Conservation (phyloP, 768 basidiomycete species). For the Russula sp. region DNA sequence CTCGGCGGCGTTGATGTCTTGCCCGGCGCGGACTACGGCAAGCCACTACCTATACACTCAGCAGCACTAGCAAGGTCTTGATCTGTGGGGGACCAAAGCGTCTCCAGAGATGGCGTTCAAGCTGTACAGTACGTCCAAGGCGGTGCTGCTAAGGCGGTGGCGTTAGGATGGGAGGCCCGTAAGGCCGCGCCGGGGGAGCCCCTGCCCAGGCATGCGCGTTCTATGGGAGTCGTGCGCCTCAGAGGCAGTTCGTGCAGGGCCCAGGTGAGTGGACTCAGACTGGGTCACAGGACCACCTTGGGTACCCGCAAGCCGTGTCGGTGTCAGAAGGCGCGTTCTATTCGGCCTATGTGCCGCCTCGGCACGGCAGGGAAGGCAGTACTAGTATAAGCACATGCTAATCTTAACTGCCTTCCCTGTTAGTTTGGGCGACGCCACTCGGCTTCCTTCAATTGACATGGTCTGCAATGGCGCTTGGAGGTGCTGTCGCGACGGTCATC, state of each 20-base stretch:
- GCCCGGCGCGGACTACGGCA: conserved; percentile 34
- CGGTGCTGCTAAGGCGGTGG: conserved; percentile 40
- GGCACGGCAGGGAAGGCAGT: conserved; percentile 28
- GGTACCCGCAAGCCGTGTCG: conserved; percentile 60
- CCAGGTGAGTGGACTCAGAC: conserved; percentile 43
- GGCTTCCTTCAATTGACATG: too few species aligned
- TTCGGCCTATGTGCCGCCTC: conserved; percentile 47
- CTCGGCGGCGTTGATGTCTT: conserved; percentile 30
- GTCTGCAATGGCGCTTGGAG: too few species aligned
- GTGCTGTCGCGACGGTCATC: too few species aligned
- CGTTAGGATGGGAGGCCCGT: conserved; percentile 37
- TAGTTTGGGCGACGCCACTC: too few species aligned
- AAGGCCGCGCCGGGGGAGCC: too few species aligned
- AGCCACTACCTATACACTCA: conserved; percentile 59
- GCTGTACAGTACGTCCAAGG: conserved; percentile 70
- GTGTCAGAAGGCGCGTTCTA: conserved; percentile 60
- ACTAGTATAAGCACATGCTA: too few species aligned
- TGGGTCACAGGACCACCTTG: conserved; percentile 49
- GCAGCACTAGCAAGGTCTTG: conserved; percentile 59
- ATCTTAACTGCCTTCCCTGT: too few species aligned
- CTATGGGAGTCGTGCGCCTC: conserved; percentile 38
- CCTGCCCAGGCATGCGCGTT: conserved; percentile 42
- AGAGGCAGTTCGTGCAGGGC: conserved; percentile 37
- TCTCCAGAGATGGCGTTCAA: conserved; percentile 76
- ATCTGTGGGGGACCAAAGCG: conserved; percentile 42